Base-by-base conservation (phyloP, 73 alveolate genomes). In the Symbiodinium natans region DNA sequence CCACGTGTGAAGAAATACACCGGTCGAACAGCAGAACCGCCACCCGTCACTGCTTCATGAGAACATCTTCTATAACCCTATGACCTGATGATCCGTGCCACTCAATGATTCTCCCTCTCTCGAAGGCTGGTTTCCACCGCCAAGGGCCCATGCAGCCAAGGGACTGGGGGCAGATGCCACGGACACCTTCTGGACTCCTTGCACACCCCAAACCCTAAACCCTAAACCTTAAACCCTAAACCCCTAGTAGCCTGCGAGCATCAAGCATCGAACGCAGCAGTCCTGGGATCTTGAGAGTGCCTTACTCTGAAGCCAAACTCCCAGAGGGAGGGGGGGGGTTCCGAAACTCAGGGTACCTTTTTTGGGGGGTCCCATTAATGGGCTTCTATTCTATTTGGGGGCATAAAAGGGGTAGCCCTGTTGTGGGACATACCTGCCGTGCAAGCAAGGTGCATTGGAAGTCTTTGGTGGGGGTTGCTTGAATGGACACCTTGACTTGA, bases 181-280 rank as follows among this genome's bases (percentile, higher is more conserved):
- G 75, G 86, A 68, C 38, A 73, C 77, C 85, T 41, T 90, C 80
- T n/a, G 89, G 80, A 90, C 97, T 34, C 97, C 97, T 71, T 73
- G 27, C 41, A 15, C 3, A n/a, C n/a, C n/a, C n/a, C n/a, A n/a
- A n/a, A n/a, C n/a, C n/a, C n/a, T n/a, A n/a, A n/a, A n/a, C n/a
- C n/a, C n/a, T n/a, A n/a, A n/a, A n/a, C n/a, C n/a, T n/a, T n/a
- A n/a, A n/a, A n/a, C n/a, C n/a, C n/a, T n/a, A n/a, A n/a, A n/a
- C n/a, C n/a, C n/a, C n/a, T n/a, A n/a, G n/a, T n/a, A 6, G 27
- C 31, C 71, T 4, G 71, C n/a, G n/a, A n/a, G n/a, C n/a, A n/a
- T n/a, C n/a, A n/a, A n/a, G n/a, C n/a, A n/a, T n/a, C n/a, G 36
- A 63, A 63, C 19, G 80, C 80, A 29, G 80, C 80, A 63, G 80